A percentile compares a stretch with the other conserved stretches of the same genome.
These are phyloP conservation scores for Halteria grandinella DNA, from an alignment of 73 alveolate species.

Conservation along the genomic window DNA sequence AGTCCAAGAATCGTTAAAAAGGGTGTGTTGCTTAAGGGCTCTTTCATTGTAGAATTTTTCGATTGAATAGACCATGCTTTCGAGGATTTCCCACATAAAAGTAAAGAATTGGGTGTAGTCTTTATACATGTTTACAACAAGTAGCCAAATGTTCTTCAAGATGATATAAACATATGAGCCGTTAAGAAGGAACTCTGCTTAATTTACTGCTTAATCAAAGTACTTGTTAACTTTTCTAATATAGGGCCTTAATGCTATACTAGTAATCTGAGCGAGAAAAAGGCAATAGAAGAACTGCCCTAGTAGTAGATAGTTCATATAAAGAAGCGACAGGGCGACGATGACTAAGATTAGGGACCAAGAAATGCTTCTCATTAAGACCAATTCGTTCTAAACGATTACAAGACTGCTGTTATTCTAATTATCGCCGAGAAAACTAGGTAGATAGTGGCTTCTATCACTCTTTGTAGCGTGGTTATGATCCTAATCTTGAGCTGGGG, in stretches of 20 bases:
- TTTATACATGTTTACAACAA: not conserved
- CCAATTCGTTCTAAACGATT: too few species aligned
- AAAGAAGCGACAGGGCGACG: too few species aligned
- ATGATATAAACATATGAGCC: not conserved
- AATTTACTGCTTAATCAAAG: not conserved
- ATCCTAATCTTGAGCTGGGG: too few species aligned
- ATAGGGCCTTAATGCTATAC: slow-evolving; percentile 13
- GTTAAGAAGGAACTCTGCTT: not conserved
- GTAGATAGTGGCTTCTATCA: too few species aligned
- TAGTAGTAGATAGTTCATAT: slow-evolving; percentile 24
- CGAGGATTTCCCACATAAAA: not conserved
- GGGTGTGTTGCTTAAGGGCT: not conserved
- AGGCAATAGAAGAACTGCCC: slow-evolving; percentile 34
- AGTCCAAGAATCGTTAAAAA: slow-evolving; percentile 29
- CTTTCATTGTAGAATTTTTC: not conserved
- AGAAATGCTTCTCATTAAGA: too few species aligned
- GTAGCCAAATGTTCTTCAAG: not conserved
- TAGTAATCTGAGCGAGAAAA: slow-evolving; percentile 27
- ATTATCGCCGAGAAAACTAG: too few species aligned
- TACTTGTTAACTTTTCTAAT: not conserved
- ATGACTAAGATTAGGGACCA: too few species aligned
- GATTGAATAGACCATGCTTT: not conserved
- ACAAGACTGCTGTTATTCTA: too few species aligned
- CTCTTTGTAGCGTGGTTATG: too few species aligned
- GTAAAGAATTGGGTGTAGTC: not conserved